A percentile compares a stretch with the other conserved stretches of the same genome.
Conservation (phyloP, 805 yeast species). For the Kuraishia hungarica region DNA sequence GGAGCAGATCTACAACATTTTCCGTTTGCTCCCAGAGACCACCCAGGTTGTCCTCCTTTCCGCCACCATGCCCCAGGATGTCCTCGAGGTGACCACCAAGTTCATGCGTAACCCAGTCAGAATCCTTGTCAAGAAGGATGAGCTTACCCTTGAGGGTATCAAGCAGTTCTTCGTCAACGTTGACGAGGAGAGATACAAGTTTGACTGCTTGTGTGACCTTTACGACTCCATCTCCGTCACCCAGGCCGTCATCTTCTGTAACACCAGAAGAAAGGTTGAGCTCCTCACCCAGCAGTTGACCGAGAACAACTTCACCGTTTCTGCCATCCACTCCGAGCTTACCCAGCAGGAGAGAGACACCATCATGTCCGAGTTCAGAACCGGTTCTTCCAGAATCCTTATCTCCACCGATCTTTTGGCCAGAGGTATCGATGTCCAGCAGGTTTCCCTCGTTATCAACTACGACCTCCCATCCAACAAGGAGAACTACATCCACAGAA, state of each 20-base stretch:
- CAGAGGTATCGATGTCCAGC: constrained; percentile 98
- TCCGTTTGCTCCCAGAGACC: constrained; percentile 71
- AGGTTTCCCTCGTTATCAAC: constrained; percentile 91
- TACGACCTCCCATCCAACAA: constrained; percentile 89
- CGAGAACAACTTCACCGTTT: constrained; percentile 80
- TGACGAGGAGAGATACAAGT: constrained; percentile 89
- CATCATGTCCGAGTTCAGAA: constrained; percentile 92
- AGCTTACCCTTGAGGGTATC: constrained; percentile 88
- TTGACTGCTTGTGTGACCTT: constrained; percentile 88
- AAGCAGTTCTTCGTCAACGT: constrained; percentile 87
- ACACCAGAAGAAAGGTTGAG: constrained; percentile 92
- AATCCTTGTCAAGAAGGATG: constrained; percentile 90
- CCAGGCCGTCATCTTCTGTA: constrained; percentile 97
- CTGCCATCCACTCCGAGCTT: constrained; percentile 96
- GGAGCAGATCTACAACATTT: constrained; percentile 90
- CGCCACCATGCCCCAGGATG: constrained; percentile 91
- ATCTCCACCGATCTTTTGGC: constrained; percentile 98
- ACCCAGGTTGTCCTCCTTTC: constrained; percentile 91
- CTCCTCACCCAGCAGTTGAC: constrained; percentile 77
- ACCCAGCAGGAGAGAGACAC: constrained; percentile 90
- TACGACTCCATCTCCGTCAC: constrained; percentile 94
- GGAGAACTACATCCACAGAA: constrained; percentile 95
- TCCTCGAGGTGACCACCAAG: constrained; percentile 82
- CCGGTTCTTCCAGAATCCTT: constrained; percentile 86
- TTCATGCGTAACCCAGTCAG: constrained; percentile 92